Percentiles rank a stretch among this genome's conserved stretches.
Evolutionary conservation across 2,329 filamentous ascomycete genomes (phyloP).

Genomic region (Trichoderma sp.): DNA sequence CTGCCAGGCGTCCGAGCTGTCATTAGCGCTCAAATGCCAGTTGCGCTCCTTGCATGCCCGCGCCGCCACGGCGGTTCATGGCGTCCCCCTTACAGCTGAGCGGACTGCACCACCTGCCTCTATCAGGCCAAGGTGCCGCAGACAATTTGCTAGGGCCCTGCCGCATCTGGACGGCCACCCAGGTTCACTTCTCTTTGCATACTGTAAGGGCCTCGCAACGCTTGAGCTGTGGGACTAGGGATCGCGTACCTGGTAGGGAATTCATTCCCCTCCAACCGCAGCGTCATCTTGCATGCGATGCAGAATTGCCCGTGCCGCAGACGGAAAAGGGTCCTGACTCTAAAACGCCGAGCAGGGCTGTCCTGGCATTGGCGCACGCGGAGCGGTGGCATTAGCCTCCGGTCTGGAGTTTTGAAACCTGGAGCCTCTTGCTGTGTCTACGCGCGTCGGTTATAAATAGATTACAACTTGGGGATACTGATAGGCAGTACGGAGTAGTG

Average conservation of each 20-base stretch:
- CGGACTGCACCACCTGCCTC: not conserved
- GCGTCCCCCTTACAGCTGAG: not conserved
- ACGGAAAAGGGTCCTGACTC: not conserved
- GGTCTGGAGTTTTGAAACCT: not conserved
- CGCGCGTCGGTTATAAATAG: not conserved
- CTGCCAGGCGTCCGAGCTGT: not conserved
- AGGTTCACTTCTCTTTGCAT: not conserved
- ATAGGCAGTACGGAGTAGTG: not conserved
- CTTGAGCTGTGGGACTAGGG: not conserved
- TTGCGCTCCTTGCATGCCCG: not conserved
- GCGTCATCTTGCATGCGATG: not conserved
- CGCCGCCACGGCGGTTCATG: not conserved
- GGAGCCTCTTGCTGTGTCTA: not conserved
- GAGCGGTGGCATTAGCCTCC: not conserved
- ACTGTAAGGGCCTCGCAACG: not conserved
- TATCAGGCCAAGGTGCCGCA: not conserved
- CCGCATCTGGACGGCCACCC: not conserved
- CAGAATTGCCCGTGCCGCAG: not conserved
- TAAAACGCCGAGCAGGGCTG: not conserved
- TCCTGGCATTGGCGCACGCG: not conserved
- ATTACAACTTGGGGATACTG: not conserved
- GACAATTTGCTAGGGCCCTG: not conserved
- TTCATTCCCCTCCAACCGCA: not conserved
- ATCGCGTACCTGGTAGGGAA: not conserved
- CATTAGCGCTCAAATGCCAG: constrained; percentile 1